These are phyloP conservation scores for Bolboschoenoplectus hybrid DNA, from an alignment of 202 grass and related monocot species.

Conservation along the genomic window DNA sequence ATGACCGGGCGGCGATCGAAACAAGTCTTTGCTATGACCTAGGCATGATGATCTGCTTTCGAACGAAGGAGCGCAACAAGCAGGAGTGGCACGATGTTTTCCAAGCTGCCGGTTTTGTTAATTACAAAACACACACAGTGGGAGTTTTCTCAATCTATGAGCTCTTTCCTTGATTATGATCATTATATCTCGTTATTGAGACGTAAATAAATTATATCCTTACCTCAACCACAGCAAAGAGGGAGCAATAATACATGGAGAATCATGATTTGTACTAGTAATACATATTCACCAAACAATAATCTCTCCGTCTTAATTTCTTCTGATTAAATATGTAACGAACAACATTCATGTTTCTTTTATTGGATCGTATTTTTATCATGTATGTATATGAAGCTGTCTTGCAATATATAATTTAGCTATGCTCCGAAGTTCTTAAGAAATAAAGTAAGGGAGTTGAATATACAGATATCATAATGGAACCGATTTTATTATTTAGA, in stretches of 20 bases:
- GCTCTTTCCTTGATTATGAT: conserved; percentile 23
- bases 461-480: too few species aligned
- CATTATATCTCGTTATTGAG: background rate
- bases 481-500: too few species aligned
- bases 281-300: too few species aligned
- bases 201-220: background rate
- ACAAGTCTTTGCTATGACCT: conserved; percentile 24
- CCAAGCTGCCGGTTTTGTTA: conserved; percentile 14
- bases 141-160: conserved; percentile 32
- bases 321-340: too few species aligned
- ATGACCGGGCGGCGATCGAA: background rate
- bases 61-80: conserved; percentile 26
- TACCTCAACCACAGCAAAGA: too few species aligned
- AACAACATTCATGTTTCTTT: too few species aligned
- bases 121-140: conserved; percentile 31
- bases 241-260: too few species aligned
- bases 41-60: background rate
- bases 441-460: background rate
- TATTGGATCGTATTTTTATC: too few species aligned
- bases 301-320: too few species aligned
- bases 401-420: too few species aligned
- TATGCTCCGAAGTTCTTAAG: background rate
- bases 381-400: too few species aligned
- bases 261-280: too few species aligned
- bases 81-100: conserved; percentile 39